phyloP scores from a whole-genome alignment of 371 early-diverging fungal genomes.

The Rhizomucor miehei region DNA sequence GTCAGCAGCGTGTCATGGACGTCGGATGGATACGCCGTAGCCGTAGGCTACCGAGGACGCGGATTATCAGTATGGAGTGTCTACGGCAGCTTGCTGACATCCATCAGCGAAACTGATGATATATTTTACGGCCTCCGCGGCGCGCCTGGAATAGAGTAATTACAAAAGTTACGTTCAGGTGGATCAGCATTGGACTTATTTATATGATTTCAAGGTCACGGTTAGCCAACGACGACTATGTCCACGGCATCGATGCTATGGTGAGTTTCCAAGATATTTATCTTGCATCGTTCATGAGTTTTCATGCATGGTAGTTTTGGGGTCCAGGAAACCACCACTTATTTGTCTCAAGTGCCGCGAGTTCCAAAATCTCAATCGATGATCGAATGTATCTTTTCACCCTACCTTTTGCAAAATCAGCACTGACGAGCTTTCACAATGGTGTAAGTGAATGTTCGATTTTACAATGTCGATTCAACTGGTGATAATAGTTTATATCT shows the following conservation, averaged over 20 bases:
- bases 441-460: slow-evolving; percentile 39
- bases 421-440: slow-evolving; percentile 55
- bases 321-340: slow-evolving; percentile 70
- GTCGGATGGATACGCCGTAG: slow-evolving; percentile 72
- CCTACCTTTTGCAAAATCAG: slow-evolving; percentile 68
- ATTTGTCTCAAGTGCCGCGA: slow-evolving; percentile 39
- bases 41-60: slow-evolving; percentile 63
- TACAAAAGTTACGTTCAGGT: background rate
- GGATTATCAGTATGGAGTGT: slow-evolving; percentile 79
- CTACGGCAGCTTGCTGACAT: slow-evolving; percentile 69
- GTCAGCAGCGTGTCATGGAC: slow-evolving; percentile 64
- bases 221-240: slow-evolving; percentile 51
- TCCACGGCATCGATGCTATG: slow-evolving; percentile 56
- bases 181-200: background rate
- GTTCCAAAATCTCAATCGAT: background rate
- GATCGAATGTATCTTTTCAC: slow-evolving; percentile 43
- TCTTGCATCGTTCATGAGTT: background rate
- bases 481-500: background rate
- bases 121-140: slow-evolving; percentile 18
- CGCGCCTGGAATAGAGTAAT: slow-evolving; percentile 5
- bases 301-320: slow-evolving; percentile 62
- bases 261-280: slow-evolving; percentile 31
- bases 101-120: slow-evolving; percentile 45
- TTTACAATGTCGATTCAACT: background rate
- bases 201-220: slow-evolving; percentile 5